Base-by-base conservation (phyloP, 371 early-diverging fungal genomes). In the Mucor sp. region DNA sequence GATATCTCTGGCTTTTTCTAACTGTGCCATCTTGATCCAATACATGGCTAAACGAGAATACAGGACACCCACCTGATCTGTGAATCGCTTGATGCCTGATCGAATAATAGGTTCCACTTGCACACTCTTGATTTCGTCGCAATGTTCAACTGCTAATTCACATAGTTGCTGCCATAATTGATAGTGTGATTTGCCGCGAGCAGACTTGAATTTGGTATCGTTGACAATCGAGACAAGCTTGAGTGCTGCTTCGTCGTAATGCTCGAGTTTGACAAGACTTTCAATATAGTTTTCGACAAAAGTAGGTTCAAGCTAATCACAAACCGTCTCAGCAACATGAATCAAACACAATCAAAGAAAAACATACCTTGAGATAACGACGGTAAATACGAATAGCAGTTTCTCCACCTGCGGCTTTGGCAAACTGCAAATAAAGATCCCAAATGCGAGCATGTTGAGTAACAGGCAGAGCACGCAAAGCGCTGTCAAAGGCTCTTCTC, bases 371-470 rank as follows among this genome's bases (percentile, higher is more conserved):
- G 66, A 97, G 60, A 70, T 94, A 95, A 39, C 99, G 81, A 60
- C 88, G 80, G 71, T 91, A 91, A 44, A 97, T 86, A 12, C 91
- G 83, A 28, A 94, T 83, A 4, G 93, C 92, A 0, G 94, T 92
- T 69, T 94, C 91, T 0, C 96, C 96, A 17, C 96, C 92, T 32
- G 91, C 86, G 25, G 80, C 72, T 53, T 86, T 79, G 6, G 94
- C 95, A 83, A 95, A 96, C 62, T 82, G 69, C 48, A 95, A 76
- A 74, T 97, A 98, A 55, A 89, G 62, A 4, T 85, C 85, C 99
- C 99, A 99, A 37, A 99, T 82, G 39, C 93, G 85, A 17, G 75
- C 77, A 66, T 99, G 98, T 74, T 98, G 98, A 1, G 98, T 96
- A 28, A 96, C 88, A 4, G 99, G 96, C 53, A 99, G 85, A 0